Base-by-base conservation (phyloP, 192 early-diverging fungal genomes). In the Lobulomyces angularis region DNA sequence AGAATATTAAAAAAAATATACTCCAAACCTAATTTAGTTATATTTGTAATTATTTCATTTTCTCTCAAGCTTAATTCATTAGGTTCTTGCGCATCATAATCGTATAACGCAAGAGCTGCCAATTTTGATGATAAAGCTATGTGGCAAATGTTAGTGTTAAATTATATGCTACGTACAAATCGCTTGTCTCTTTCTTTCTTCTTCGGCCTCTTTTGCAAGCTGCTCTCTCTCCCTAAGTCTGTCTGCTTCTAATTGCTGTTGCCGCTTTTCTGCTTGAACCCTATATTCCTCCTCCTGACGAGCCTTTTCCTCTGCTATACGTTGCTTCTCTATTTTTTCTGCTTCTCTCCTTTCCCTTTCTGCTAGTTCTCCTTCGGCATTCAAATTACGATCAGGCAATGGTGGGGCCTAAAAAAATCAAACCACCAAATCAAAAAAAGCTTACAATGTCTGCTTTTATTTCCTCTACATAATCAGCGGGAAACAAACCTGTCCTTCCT, bases 41-140 rank as follows among this genome's bases (percentile, higher is more conserved):
- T 83, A 19, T 86, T 53, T 2, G 59, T 64, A 45, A 97, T 88
- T 3, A 54, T 30, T 14, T 89, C 82, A 24, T 79, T 81, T 14
- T 80, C 82, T 0, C 21, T 24, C 51, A 97, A 91, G 5, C 75
- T 65, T 18, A 97, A 61, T 55, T 97, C 92, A 55, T 89, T 88
- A 5, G 76, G 79, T 46, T 92, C 90, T 2, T 65, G 71, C 3
- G 88, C 86, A 8, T 72, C 71, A 53, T 90, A 97, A 40, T 90
- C 86, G 53, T 87, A 97, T 14, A 46, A 43, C 28, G 41, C 9
- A 5, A 55, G 5, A 0, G 37, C 39, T 20, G 54, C 58, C 28
- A 50, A 38, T n/a, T 42, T 46, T 8, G 39, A 32, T 17, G 26
- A 32, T 32, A 32, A 32, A 16, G 31, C 31, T 32, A 12, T 32